phyloP scores from a whole-genome alignment of 768 basidiomycete genomes.

The Trichaptum fuscoviolaceum region DNA sequence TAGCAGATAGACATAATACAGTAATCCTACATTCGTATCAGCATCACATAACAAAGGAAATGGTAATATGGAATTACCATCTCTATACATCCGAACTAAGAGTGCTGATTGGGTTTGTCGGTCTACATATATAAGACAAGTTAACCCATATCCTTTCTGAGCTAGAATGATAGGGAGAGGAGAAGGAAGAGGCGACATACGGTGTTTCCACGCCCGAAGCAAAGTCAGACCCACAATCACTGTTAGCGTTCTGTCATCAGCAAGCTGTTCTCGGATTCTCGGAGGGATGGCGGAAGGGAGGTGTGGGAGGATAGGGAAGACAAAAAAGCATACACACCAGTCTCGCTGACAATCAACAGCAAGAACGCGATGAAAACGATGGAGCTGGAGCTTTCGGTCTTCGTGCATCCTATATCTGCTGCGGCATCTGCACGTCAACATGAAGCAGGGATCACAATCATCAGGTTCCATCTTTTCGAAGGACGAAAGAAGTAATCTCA shows the following conservation, averaged over 20 bases:
- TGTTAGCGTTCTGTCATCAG: constrained; percentile 13
- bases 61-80: constrained; percentile 24
- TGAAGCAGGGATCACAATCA: background rate
- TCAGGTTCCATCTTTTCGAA: background rate
- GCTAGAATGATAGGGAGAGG: background rate
- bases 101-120: constrained; percentile 29
- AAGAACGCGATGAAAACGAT: constrained; percentile 36
- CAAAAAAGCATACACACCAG: constrained; percentile 24
- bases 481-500: constrained; percentile 14
- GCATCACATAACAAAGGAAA: background rate
- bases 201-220: constrained; percentile 31
- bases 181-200: constrained; percentile 21
- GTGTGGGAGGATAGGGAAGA: background rate
- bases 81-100: constrained; percentile 34
- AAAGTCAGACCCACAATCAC: constrained; percentile 34
- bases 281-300: background rate
- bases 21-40: constrained; percentile 23
- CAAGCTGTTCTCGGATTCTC: background rate
- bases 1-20: constrained; percentile 37
- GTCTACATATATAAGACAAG: background rate
- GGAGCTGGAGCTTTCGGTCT: constrained; percentile 19
- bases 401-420: background rate
- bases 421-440: background rate
- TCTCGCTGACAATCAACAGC: constrained; percentile 34
- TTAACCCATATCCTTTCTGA: background rate